Evolutionary conservation across 2,329 filamentous ascomycete genomes (phyloP), one percentile per base, ranked within the genome.

Genomic region (Talaromyces sp.): DNA sequence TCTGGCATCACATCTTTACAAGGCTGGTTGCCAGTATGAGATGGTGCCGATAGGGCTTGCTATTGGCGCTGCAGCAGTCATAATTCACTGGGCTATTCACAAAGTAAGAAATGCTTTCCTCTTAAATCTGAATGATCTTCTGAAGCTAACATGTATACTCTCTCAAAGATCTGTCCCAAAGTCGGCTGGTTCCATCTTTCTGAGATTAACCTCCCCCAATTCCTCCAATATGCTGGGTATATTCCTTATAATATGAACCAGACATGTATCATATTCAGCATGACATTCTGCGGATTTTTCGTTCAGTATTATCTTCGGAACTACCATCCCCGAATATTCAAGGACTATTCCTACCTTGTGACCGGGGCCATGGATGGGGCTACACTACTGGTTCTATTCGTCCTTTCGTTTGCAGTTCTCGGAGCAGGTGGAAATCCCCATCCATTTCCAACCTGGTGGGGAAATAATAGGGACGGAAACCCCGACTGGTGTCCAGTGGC

Each of bases 321-420:
- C 71, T 78, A 81, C 67, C 66, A 66, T 7, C 81, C 80, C 2
- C 70, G 75, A 4, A 70, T 82, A 45, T 83, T 82, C 71, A 78
- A 72, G 62, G 77, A 83, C 53, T 83, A 82, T 60, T 77, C 75
- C 16, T 83, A 83, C 63, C 64, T 83, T 7, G 65, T 83, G 1
- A 77, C 79, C 0, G 80, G 75, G n/a, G 80, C 80, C 0, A 78
- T 79, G 14, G 81, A 83, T 53, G 81, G 81, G 9, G 81, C 75
- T 7, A 75, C 72, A 52, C 70, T 82, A 3, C 66, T 70, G 1
- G 77, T 75, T 0, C 67, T 83, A 2, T 83, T 83, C 47, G 77
- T 83, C 36, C 67, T 83, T 11, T 82, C 80, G 0, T 83, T 83
- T 65, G 80, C 81, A 1, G 81, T 83, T 0, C 82, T 83, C 49